Evolutionary conservation across 768 basidiomycete species (phyloP).

Genomic region (Tulasnella calospora): DNA sequence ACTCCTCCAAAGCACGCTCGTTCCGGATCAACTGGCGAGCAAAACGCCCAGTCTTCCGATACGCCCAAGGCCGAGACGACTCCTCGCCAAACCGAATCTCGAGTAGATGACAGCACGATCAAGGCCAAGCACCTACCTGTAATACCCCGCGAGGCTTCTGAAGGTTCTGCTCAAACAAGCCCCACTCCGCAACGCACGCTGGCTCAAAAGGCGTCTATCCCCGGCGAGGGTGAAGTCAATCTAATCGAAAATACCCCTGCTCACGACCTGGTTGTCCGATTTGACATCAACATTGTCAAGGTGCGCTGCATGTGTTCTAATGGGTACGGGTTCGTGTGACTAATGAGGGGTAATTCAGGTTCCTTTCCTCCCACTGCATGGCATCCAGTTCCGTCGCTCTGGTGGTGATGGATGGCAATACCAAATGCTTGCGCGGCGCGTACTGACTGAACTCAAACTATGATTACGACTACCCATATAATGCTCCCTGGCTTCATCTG

Average conservation of each 20-base stretch:
- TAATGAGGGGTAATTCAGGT: conserved; percentile 49
- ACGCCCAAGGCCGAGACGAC: conserved; percentile 35
- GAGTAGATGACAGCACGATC: neutral
- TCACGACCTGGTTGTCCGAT: conserved; percentile 81
- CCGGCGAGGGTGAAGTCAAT: conserved; percentile 43
- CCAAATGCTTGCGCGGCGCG: conserved; percentile 86
- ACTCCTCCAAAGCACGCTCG: neutral
- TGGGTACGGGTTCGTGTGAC: neutral
- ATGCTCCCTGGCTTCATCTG: neutral
- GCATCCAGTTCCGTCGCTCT: conserved; percentile 88
- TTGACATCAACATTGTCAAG: conserved; percentile 97
- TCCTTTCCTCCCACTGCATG: conserved; percentile 87
- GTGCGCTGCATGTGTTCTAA: conserved; percentile 44
- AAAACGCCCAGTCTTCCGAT: conserved; percentile 24
- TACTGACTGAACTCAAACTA: conserved; percentile 82
- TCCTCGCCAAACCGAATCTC: neutral
- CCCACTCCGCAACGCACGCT: neutral
- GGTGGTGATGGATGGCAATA: conserved; percentile 96
- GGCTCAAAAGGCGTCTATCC: neutral
- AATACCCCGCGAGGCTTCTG: neutral
- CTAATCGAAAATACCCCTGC: conserved; percentile 69
- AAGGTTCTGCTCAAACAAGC: neutral
- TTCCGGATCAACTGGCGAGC: neutral
- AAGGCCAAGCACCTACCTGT: neutral
- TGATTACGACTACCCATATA: conserved; percentile 34